Evolutionary conservation across 768 basidiomycete species (phyloP), one percentile per base, ranked within the genome.

Genomic region (Pleurotus djamor): DNA sequence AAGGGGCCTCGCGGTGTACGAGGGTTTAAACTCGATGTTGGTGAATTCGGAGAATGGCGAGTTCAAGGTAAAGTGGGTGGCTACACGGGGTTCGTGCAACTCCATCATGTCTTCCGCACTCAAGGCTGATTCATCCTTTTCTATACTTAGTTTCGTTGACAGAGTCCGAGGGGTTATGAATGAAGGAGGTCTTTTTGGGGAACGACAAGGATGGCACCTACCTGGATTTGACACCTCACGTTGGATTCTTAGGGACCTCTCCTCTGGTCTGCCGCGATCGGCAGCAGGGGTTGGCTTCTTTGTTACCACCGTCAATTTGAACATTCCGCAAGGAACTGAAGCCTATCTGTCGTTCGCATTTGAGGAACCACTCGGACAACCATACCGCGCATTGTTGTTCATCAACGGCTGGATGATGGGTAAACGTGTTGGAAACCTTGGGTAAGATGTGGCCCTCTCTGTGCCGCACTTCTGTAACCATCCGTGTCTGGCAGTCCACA

Each of bases 381-480:
- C 89, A 21, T 93, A 92, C 65, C 81, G 91, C 10, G 86, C 87
- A 3, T 76, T 84, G 47, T 64, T 94, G 44, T 93, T 90, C 60
- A 87, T 94, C 17, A 93, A 94, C 64, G 92, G 92, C 7, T 94
- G 92, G 92, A 88, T 89, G 83, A 91, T 91, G 83, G 92, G 92
- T 7, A 93, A 92, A 72, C 71, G 86, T 16, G 79, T 88, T n/a
- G 85, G 74, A 10, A 87, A 89, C 65, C 79, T 89, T 2, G 88
- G 88, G 89, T 84, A 61, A 21, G 21, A 28, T 28, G 21, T 28
- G 21, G 1, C 21, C 21, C 21, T 28, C 21, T 28, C 21, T 28
- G 21, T 28, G 21, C 21, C 21, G 21, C 21, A 3, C 21, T 28
- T 28, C 21, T 28, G 21, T 28, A 28, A 28, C 21, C 21, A 28